Conservation (phyloP, 176 grass and related monocot species). For the Alloteropsis semialata region DNA sequence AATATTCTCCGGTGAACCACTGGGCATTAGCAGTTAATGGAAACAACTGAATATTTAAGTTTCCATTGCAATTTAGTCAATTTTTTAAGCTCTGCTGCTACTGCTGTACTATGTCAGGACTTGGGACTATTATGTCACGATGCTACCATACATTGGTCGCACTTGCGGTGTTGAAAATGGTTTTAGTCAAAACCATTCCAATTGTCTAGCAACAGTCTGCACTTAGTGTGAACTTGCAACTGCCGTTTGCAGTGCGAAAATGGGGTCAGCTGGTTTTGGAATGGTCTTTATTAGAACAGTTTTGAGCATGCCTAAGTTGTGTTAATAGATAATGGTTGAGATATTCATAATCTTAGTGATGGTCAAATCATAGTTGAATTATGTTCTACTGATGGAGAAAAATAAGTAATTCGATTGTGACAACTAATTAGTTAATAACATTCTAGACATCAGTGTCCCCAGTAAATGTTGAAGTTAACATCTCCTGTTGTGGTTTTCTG, state of each 20-base stretch:
- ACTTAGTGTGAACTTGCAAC: background rate
- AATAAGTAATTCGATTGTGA: background rate
- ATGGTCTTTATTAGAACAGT: background rate
- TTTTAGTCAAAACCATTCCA: background rate
- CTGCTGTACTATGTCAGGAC: background rate
- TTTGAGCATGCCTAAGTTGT: background rate
- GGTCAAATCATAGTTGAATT: background rate
- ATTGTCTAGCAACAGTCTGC: background rate
- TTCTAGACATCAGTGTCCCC: background rate
- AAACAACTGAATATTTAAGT: background rate
- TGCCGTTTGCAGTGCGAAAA: background rate
- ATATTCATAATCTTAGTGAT: background rate
- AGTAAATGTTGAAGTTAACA: background rate
- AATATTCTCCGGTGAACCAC: background rate
- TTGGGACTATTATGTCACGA: background rate
- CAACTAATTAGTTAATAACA: constrained; percentile 6
- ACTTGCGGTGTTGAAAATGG: background rate
- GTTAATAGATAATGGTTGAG: background rate
- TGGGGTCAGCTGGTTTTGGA: background rate
- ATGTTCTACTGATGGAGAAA: background rate
- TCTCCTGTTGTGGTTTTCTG: constrained; percentile 14
- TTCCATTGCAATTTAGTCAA: background rate
- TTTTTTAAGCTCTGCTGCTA: background rate
- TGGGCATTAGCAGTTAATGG: background rate
- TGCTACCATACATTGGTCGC: background rate